phyloP scores from a whole-genome alignment of 2,329 filamentous ascomycete species.

The Ceratocystis cubensis region DNA sequence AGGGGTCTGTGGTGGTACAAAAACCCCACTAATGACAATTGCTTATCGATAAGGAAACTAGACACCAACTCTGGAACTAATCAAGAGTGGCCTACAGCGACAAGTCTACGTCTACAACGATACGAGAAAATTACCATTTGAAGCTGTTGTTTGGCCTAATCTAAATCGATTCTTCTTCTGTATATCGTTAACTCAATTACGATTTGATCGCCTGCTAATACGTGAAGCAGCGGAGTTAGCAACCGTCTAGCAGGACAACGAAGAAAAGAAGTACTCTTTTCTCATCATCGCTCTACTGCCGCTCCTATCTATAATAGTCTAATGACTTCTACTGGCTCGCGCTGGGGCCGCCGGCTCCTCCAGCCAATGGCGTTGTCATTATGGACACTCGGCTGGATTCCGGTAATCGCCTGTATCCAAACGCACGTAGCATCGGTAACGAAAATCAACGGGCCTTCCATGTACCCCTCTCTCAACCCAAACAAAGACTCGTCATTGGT shows the following conservation, averaged over 20 bases:
- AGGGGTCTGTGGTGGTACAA: neutral
- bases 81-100: too few species aligned
- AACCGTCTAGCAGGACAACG: too few species aligned
- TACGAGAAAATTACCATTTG: too few species aligned
- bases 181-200: too few species aligned
- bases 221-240: too few species aligned
- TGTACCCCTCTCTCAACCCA: conserved; percentile 66
- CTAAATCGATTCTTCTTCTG: too few species aligned
- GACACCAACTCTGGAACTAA: too few species aligned
- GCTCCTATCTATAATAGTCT: neutral
- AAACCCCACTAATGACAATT: neutral
- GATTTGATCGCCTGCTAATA: too few species aligned
- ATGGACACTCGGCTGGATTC: conserved; percentile 37
- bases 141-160: too few species aligned
- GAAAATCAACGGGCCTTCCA: conserved; percentile 50
- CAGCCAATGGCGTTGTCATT: conserved; percentile 14
- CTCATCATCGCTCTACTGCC: too few species aligned
- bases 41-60: conserved; percentile 1
- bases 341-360: conserved; percentile 14
- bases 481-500: conserved; percentile 44
- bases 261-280: too few species aligned
- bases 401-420: conserved; percentile 49
- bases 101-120: too few species aligned
- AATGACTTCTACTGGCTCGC: conserved; percentile 15
- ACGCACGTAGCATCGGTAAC: conserved; percentile 47